phyloP scores from a whole-genome alignment of 169 alveolate species.

The Amoebophrya sp. region DNA sequence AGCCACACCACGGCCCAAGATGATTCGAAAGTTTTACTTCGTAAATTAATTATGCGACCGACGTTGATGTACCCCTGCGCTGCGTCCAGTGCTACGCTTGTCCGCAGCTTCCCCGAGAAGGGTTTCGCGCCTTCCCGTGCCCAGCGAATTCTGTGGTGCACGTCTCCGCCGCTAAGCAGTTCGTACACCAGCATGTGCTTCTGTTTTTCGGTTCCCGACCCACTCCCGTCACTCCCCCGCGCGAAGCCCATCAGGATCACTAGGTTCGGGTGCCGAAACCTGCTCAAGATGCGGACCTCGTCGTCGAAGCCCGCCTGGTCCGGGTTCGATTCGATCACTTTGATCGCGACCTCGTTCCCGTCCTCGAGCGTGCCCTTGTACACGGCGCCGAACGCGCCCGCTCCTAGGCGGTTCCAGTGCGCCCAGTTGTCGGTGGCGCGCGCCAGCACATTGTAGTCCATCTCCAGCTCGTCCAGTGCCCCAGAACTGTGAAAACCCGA shows the following conservation, averaged over 20 bases:
- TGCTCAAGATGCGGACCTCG: background rate
- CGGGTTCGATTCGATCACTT: background rate
- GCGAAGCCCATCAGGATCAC: conserved; percentile 11
- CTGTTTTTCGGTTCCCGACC: no score
- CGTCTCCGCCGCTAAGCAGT: background rate
- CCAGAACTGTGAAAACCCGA: no score
- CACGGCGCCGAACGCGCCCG: conserved; percentile 6
- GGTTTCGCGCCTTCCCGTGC: background rate
- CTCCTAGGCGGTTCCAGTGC: background rate
- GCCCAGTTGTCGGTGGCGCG: background rate
- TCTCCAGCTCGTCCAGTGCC: background rate
- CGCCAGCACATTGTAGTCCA: background rate
- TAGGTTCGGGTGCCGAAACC: conserved; percentile 8
- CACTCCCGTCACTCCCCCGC: background rate
- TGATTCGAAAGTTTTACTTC: no score
- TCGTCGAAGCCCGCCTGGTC: background rate
- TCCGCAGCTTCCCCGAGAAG: background rate
- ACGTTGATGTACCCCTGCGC: background rate
- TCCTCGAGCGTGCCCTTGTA: conserved; percentile 9
- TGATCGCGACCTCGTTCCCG: conserved; percentile 8
- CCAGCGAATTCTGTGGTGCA: background rate
- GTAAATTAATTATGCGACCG: no score
- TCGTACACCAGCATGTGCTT: background rate
- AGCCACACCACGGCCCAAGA: no score
- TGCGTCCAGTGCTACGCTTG: background rate